These are phyloP conservation scores for Xylaria sp. DNA, from an alignment of 2,329 filamentous ascomycete species.

Conservation along the genomic window DNA sequence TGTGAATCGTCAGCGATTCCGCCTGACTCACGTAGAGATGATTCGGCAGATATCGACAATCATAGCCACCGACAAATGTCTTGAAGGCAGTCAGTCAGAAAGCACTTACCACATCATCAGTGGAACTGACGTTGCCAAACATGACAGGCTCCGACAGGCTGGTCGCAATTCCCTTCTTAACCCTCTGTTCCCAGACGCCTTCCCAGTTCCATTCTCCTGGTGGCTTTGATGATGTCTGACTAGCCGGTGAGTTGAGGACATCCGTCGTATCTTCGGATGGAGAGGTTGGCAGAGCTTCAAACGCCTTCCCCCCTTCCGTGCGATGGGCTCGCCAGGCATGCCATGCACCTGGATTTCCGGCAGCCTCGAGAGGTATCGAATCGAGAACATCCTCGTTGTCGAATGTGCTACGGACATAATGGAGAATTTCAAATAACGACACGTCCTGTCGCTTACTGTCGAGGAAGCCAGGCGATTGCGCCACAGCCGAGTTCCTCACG, in stretches of 20 bases:
- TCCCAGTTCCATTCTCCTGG: conserved; percentile 97
- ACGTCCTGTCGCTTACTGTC: conserved; percentile 40
- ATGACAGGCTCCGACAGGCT: conserved; percentile 76
- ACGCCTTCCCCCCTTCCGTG: conserved; percentile 42
- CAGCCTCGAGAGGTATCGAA: conserved; percentile 70
- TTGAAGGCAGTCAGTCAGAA: not conserved
- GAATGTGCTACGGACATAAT: conserved; percentile 79
- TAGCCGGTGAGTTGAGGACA: conserved; percentile 21
- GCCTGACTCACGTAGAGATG: not conserved
- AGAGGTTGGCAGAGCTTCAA: conserved; percentile 11
- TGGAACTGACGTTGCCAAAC: conserved; percentile 58
- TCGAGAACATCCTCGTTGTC: conserved; percentile 73
- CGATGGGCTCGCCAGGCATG: conserved; percentile 83
- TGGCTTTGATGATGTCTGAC: conserved; percentile 38
- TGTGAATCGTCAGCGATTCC: conserved; percentile 29
- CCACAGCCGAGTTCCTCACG: conserved; percentile 27
- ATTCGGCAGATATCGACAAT: too few species aligned
- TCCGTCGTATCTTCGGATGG: conserved; percentile 8
- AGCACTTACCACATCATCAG: conserved; percentile 66
- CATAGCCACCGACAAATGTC: not conserved
- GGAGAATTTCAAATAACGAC: conserved; percentile 63
- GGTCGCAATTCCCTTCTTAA: conserved; percentile 68
- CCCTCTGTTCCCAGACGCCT: conserved; percentile 89
- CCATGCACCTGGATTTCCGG: conserved; percentile 88
- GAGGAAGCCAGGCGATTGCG: conserved; percentile 35